A percentile compares a stretch with the other conserved stretches of the same genome.
Conservation (phyloP, 1,139 yeast species). For the Blastobotrys serpentis region DNA sequence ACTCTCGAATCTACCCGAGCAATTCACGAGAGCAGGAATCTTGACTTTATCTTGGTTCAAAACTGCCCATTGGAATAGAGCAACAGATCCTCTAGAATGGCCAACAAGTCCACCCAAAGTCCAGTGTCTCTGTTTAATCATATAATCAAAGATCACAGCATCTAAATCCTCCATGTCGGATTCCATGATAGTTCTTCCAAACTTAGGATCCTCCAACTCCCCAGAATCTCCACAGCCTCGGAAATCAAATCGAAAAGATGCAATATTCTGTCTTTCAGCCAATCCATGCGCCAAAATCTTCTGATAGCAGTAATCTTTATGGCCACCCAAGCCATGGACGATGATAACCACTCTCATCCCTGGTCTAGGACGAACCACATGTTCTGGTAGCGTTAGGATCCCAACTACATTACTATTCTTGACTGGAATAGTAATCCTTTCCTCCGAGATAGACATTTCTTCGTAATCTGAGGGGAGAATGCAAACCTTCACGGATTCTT, state of each 20-base stretch:
- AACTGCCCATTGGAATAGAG: constrained; percentile 73
- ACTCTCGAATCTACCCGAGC: constrained; percentile 60
- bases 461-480: background rate
- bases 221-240: constrained; percentile 81
- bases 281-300: constrained; percentile 58
- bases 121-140: constrained; percentile 36
- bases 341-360: constrained; percentile 44
- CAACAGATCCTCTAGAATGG: constrained; percentile 79
- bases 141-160: constrained; percentile 29
- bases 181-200: constrained; percentile 57
- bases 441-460: constrained; percentile 4
- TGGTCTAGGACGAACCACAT: constrained; percentile 1
- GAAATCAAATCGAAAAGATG: constrained; percentile 75
- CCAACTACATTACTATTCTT: constrained; percentile 23
- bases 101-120: constrained; percentile 53
- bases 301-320: constrained; percentile 77
- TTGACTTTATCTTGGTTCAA: constrained; percentile 42
- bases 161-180: constrained; percentile 72
- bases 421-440: constrained; percentile 9
- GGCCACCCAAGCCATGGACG: constrained; percentile 82
- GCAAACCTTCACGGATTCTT: background rate
- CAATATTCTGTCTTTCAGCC: constrained; percentile 59
- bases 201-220: constrained; percentile 44
- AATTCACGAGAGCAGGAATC: constrained; percentile 68
- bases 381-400: constrained; percentile 21